Evolutionary conservation across 352 stramenopile species (phyloP), one percentile per base, ranked within the genome.

Genomic region (Phytophthora pisi): DNA sequence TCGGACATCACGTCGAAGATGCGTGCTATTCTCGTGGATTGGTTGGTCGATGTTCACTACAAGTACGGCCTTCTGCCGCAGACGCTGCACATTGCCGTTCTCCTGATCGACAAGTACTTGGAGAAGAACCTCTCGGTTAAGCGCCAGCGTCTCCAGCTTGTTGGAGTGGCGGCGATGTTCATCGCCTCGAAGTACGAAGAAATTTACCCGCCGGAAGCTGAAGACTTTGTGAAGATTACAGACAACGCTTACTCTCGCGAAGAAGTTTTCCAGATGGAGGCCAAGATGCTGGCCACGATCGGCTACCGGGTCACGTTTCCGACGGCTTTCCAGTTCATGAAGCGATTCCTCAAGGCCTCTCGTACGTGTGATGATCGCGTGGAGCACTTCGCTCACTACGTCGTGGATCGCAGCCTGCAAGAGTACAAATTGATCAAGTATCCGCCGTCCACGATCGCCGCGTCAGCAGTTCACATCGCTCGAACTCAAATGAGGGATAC

Each of bases 1-100:
- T 82, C 88, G 15, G 96, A 99, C 68, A 98, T 99, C 75, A 99
- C 99, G 79, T 91, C 98, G 53, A 98, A 98, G 69, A 99, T 99
- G 98, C 89, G 98, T 47, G 92, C 97, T 18, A 99, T 99, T 58
- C 89, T 99, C 38, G 92, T 99, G 42, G 98, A 99, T 82, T 99
- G 98, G 98, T 89, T 99, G 34, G 94, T 99, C 6, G 89, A 96
- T 43, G 88, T 96, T 1, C 86, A 95, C 66, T 84, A 78, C 75
- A 95, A 96, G 75, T 96, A 95, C 65, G 76, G 84, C 24, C 30
- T 96, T 47, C 64, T 90, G 18, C 77, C 84, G 1, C 86, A 96
- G 69, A 96, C 88, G 16, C 70, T 96, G 23, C 88, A 96, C 67
- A 89, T 96, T 61, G 86, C 88, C n/a, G 75, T 94, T 50, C 81